Base-by-base conservation (phyloP, 768 basidiomycete species). In the Hygrocybe coccinea region DNA sequence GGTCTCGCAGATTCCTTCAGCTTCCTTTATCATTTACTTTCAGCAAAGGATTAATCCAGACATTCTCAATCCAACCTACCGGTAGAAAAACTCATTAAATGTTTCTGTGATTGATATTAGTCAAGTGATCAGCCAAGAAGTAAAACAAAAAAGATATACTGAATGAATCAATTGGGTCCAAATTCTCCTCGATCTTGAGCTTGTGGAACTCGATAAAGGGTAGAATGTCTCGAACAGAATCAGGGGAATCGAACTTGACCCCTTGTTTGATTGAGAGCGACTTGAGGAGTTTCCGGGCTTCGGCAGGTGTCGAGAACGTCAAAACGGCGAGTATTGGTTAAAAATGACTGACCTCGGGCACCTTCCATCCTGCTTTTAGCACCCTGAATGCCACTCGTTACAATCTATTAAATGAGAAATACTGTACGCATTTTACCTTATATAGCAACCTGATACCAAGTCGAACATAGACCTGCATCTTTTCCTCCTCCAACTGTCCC, bases 231-330 rank as follows among this genome's bases (percentile, higher is more conserved):
- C 79, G 76, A 0, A 81, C 89, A 0, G 92, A 95, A 52, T 86
- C 85, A 0, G 90, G 87, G 6, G 85, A 80, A 64, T 98, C 91
- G 68, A 91, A 97, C 69, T 98, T 97, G 67, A 83, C 60, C 0
- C 95, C 95, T 71, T 97, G 94, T 73, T 97, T 97, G 69, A 95
- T 82, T 2, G 92, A 91, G 50, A 97, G 66, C 0, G 89, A 91
- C 71, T 89, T 93, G 62, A 98, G 80, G 6, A 98, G 76, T n/a
- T 81, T 78, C 2, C 86, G 84, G 38, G 89, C 88, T 89, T 62
- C n/a, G 58, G 36, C 22, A 33, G 14, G 15, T 9, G 54, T 29
- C 12, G 59, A 43, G 24, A 61, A 21, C 58, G 54, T 29, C 54
- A 22, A 21, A 39, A 36, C 36, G 11, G 19, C 29, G 29, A 4